Percentiles rank a stretch among this genome's conserved stretches.
These are phyloP conservation scores for Fusarium sp. DNA, from an alignment of 2,329 filamentous ascomycete species.

Conservation along the genomic window DNA sequence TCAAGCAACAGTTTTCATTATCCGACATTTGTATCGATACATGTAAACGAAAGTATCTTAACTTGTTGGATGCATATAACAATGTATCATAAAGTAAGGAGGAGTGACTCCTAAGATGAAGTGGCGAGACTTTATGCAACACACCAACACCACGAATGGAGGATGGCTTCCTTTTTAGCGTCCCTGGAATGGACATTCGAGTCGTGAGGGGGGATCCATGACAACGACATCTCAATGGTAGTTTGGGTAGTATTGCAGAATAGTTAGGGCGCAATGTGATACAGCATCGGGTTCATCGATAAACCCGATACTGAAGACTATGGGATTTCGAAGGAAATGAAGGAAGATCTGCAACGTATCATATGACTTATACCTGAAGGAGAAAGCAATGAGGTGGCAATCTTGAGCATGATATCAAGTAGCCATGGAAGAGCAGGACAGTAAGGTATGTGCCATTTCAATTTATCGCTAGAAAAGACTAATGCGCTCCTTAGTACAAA, in stretches of 20 bases:
- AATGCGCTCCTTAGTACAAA: not conserved
- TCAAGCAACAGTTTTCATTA: not conserved
- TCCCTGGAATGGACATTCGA: constrained; percentile 1
- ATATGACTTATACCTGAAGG: not conserved
- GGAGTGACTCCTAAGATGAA: not conserved
- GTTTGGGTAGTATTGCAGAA: not conserved
- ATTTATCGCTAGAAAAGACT: not conserved
- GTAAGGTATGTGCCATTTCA: not conserved
- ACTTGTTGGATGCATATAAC: not conserved
- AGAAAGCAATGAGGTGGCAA: not conserved
- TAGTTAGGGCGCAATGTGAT: not conserved
- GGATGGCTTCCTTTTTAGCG: constrained; percentile 6
- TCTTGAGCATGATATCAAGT: not conserved
- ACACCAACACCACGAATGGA: constrained; percentile 2
- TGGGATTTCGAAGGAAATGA: not conserved
- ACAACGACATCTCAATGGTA: constrained; percentile 11
- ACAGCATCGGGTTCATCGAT: not conserved
- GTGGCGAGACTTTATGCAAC: constrained; percentile 5
- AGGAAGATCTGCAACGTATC: not conserved
- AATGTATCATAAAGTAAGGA: not conserved
- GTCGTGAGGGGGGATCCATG: constrained; percentile 23
- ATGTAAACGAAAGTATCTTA: not conserved
- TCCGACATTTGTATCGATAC: not conserved
- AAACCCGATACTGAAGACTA: not conserved
- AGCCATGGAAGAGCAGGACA: not conserved